Conservation (phyloP, 805 yeast genomes). For the Nakazawaea populi region DNA sequence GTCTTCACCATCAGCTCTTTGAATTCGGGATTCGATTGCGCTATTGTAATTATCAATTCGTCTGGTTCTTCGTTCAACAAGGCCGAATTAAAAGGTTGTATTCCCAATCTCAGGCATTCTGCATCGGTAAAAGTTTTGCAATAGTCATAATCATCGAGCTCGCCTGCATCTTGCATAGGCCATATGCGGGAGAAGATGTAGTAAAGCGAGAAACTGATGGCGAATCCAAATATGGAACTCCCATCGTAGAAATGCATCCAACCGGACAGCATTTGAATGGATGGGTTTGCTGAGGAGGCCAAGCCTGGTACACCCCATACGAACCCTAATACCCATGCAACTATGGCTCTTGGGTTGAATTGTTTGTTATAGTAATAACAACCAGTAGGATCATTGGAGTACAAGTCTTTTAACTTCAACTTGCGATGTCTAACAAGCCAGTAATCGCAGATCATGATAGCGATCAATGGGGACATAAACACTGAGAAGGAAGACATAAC, state of each 20-base stretch:
- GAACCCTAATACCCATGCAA: constrained; percentile 33
- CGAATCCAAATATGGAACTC: constrained; percentile 37
- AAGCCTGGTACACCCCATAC: constrained; percentile 49
- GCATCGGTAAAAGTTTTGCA: constrained; percentile 24
- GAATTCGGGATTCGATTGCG: not conserved
- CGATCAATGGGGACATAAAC: constrained; percentile 31
- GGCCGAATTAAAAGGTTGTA: constrained; percentile 16
- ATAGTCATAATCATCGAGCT: constrained; percentile 28
- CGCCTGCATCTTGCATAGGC: constrained; percentile 30
- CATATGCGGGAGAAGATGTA: constrained; percentile 26
- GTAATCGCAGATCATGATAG: constrained; percentile 32
- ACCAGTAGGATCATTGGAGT: constrained; percentile 20
- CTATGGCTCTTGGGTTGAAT: constrained; percentile 34
- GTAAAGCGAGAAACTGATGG: constrained; percentile 30
- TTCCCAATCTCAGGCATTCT: constrained; percentile 26
- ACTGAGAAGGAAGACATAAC: constrained; percentile 31
- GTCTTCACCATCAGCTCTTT: not conserved
- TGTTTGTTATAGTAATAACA: constrained; percentile 37
- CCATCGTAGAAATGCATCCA: constrained; percentile 36
- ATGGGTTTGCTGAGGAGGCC: constrained; percentile 22
- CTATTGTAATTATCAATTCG: constrained; percentile 1
- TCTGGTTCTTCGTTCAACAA: constrained; percentile 8
- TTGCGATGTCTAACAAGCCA: constrained; percentile 32
- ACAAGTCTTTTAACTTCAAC: constrained; percentile 35
- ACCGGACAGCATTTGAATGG: constrained; percentile 30